Base-by-base conservation (phyloP, 441 rosid genomes). In the Flueggea neowawraea region DNA sequence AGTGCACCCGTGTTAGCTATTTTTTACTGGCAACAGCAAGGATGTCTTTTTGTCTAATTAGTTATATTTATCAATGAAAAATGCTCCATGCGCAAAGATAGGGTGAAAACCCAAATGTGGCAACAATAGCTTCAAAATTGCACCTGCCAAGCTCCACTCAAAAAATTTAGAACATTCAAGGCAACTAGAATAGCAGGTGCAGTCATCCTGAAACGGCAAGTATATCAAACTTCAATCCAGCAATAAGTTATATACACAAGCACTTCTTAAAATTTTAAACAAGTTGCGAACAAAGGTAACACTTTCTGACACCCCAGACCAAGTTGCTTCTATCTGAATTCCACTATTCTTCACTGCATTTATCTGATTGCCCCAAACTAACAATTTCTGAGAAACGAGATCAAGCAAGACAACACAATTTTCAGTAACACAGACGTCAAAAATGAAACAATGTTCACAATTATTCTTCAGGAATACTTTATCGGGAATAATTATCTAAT, bases 1-100 rank as follows among this genome's bases (percentile, higher is more conserved):
- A 88, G 86, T 0, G 91, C 95, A 78, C 97, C 98, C 96, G 86
- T 93, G 79, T 84, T 93, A 78, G 84, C 85, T 82, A 87, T 81
- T 75, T 78, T 79, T 65, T 80, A 71, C 45, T 16, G 50, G 56
- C 71, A 68, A 74, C 72, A 60, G 54, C 22, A 73, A 57, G 64
- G 61, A 39, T 63, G 59, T 67, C 43, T 41, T 39, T 57, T 52
- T 16, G 60, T 63, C 70, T 64, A 63, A 51, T 31, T 16, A 56
- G 51, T 60, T 50, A 47, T 43, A 32, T 32, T 59, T 60, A 72
- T 44, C 22, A 31, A 22, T 31, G 55, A 57, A 58, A 44, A 57
- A 59, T 67, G 64, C 62, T 68, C 61, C 67, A 67, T 36, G 61
- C 39, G 17, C 41, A 45, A 64, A 31, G 32, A 55, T 10, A 17